Evolutionary conservation across 2,329 filamentous ascomycete species (phyloP), one percentile per base, ranked within the genome.

Genomic region (Xylaria sp.): DNA sequence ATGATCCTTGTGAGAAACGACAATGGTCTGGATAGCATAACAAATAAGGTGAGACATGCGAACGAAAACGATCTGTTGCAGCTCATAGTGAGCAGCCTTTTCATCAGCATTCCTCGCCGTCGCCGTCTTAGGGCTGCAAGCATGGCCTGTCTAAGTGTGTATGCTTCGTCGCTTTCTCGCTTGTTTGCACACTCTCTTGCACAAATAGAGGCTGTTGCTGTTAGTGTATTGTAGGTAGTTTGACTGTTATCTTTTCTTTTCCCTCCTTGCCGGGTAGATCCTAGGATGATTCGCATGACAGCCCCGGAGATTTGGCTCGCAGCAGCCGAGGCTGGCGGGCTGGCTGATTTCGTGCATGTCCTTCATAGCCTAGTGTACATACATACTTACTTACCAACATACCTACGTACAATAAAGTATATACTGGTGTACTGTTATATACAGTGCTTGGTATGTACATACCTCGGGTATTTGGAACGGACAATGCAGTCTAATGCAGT

Each of bases 301-400:
- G 15, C 17, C n/a, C 63, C 56, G 60, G 59, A 60, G 43, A 58
- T 64, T 64, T 61, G 28, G 60, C 57, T 57, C 19, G 49, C 54
- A 40, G 25, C 37, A 47, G 51, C 42, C 33, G 25, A 53, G 47
- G 61, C 58, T 57, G 53, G 52, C 21, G 23, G 37, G 28, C 28
- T 31, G 28, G 28, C 28, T 31, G 43, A 53, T 61, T 64, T 54
- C 52, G 43, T 55, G 58, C 58, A 61, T 61, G 37, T 59, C 21
- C 28, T 54, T 33, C 45, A 12, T 17, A 15, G n/a, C n/a, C n/a
- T n/a, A n/a, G n/a, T n/a, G n/a, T n/a, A n/a, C n/a, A n/a, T n/a
- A n/a, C n/a, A n/a, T n/a, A n/a, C n/a, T n/a, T n/a, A n/a, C n/a
- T n/a, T 19, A 14, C 25, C 2, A 21, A 42, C n/a, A 28, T 28